Base-by-base conservation (phyloP, 1,139 yeast genomes). In the Geotrichum siamense region DNA sequence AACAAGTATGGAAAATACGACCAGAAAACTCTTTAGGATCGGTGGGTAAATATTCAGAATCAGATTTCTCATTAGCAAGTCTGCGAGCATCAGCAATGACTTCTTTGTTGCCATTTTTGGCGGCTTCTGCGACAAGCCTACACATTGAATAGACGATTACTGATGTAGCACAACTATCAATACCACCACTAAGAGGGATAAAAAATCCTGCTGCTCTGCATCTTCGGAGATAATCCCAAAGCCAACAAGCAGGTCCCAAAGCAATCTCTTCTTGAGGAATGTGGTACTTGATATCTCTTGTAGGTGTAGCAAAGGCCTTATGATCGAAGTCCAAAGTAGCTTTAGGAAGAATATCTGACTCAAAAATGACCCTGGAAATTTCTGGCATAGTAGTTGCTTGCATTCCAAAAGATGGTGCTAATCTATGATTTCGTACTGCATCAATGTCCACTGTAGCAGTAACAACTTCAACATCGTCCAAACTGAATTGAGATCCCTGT, bases 181-280 rank as follows among this genome's bases (percentile, higher is more conserved):
- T 89, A 39, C 99, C 99, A 17, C 99, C 99, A 61, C 94, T 82
- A 41, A 91, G 70, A 0, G 99, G 97, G 40, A 91, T 70, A 64
- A 91, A 93, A 61, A 74, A 91, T 0, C 99, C 99, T 0, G 89
- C 87, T 48, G 91, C 82, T 53, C 76, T 76, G 52, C 94, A 85
- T 53, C 98, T 76, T 60, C 99, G 74, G 51, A 91, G 71, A 59
- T 91, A 91, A 62, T 91, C 99, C 99, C 99, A 91, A 52, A 91
- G 65, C 99, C 99, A 91, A 62, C 98, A 91, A 0, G 99, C 98
- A 1, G 98, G 99, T 0, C 98, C 98, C 42, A 84, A 69, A 0
- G 98, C 97, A 51, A 91, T 89, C 63, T 91, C 99, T 62, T 91
- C 96, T 58, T 87, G 94, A 1, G 97, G 96, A 2, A 70, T 60